These are phyloP conservation scores for Acacia pycnantha DNA, from an alignment of 331 rosid genomes.

Conservation along the genomic window DNA sequence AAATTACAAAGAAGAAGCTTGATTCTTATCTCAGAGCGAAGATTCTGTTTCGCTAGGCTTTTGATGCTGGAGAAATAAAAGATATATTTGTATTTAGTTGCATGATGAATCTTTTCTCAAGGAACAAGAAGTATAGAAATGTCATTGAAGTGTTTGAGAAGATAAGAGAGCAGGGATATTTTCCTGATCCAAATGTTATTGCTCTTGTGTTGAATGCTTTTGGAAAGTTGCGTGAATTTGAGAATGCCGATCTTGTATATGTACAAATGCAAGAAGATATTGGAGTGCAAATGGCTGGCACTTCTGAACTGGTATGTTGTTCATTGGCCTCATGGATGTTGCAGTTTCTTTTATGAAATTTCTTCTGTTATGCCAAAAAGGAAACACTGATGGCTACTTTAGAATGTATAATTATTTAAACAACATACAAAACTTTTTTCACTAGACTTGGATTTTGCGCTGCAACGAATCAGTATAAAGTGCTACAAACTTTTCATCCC, in stretches of 20 bases:
- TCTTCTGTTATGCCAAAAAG: neutral
- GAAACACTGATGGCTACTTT: neutral
- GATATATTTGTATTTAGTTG: conserved; percentile 75
- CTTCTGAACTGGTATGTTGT: conserved; percentile 43
- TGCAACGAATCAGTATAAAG: neutral
- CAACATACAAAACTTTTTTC: neutral
- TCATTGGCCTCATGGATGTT: neutral
- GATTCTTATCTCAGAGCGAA: too few species aligned
- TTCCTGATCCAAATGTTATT: conserved; percentile 81
- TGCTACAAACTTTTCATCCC: conserved; percentile 5
- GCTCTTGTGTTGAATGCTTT: conserved; percentile 85
- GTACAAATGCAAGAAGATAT: conserved; percentile 67
- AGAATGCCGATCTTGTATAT: conserved; percentile 73
- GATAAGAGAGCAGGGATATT: conserved; percentile 74
- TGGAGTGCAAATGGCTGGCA: conserved; percentile 95
- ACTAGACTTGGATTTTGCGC: neutral
- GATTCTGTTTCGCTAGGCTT: conserved; percentile 91
- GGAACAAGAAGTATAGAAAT: conserved; percentile 64
- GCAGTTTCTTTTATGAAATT: neutral
- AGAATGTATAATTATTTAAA: neutral
- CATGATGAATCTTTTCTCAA: conserved; percentile 75
- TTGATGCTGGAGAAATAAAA: conserved; percentile 70
- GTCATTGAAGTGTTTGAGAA: conserved; percentile 80
- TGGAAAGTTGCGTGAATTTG: conserved; percentile 80
- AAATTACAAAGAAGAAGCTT: too few species aligned